Base-by-base conservation (phyloP, 2,329 filamentous ascomycete genomes). In the Claviceps pazoutovae region DNA sequence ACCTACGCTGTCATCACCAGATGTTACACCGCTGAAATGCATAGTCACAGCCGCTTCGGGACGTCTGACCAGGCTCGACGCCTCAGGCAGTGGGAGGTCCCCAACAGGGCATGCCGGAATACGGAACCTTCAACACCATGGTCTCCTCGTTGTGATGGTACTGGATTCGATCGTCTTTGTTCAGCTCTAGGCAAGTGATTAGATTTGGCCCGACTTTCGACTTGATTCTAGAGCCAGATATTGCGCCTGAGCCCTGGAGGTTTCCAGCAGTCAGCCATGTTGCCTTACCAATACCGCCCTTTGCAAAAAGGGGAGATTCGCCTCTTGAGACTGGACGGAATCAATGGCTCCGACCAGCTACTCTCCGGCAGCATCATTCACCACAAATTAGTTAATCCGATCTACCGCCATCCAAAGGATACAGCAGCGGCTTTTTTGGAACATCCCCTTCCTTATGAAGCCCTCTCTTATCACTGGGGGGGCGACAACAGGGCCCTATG, bases 391-490 rank as follows among this genome's bases (percentile, higher is more conserved):
- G 26, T 30, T 7, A 51, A 51, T 21, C 46, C 48, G n/a, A 42
- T 34, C 44, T 55, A 42, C 30, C 45, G 34, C 19, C 39, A n/a
- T n/a, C 16, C 43, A 30, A 45, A 44, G 19, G 37, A 42, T 14
- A 41, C 30, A 7, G 36, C 37, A 16, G n/a, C 46, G 11, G 37
- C 47, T 9, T 51, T 41, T 17, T 44, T 55, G 43, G 23, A 51
- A 36, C 46, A 46, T 16, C 5, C 44, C 9, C 48, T 49, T 8
- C 47, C 43, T 17, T 55, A 53, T 23, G 53, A 53, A 14, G 53
- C 51, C 39, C 47, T 55, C 14, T 51, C 53, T 13, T 55, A 55
- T 49, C 53, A 55, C 36, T 55, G 53, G 53, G 53, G 51, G 8
- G 41, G 48, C 39, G 46, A 55, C n/a, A 39, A 23, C 26, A 46